These are phyloP conservation scores for Pythium folliculosum DNA, from an alignment of 352 stramenopile species.

Conservation along the genomic window DNA sequence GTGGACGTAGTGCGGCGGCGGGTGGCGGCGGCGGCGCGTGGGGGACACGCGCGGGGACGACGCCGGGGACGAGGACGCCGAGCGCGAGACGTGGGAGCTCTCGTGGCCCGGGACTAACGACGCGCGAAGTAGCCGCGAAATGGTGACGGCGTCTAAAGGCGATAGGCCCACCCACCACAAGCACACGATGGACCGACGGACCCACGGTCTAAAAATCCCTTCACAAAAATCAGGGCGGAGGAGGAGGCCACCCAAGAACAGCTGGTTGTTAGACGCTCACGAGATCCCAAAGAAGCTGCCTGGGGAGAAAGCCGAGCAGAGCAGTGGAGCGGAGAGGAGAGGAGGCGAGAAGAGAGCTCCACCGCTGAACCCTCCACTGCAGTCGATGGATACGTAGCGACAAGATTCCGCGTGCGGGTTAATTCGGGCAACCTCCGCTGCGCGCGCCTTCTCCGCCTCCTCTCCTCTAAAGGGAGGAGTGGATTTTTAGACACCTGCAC, in stretches of 20 bases:
- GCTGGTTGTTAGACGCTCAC: not conserved
- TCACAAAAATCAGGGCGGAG: conserved; percentile 5
- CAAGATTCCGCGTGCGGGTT: not conserved
- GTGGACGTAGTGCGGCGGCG: conserved; percentile 15
- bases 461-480: not conserved
- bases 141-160: conserved; percentile 14
- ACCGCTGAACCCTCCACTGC: not conserved
- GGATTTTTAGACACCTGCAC: not conserved
- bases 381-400: not conserved
- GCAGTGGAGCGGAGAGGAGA: conserved; percentile 4
- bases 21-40: not conserved
- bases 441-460: not conserved
- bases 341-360: not conserved
- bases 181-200: conserved; percentile 4
- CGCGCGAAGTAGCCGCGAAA: conserved; percentile 21
- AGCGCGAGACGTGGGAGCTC: conserved; percentile 28
- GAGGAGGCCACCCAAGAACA: not conserved
- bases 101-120: conserved; percentile 25
- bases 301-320: not conserved
- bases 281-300: not conserved
- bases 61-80: conserved; percentile 26
- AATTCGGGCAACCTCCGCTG: not conserved
- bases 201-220: not conserved
- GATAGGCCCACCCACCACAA: not conserved
- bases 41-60: conserved; percentile 8